Base-by-base conservation (phyloP, 495 filamentous ascomycete species). In the Pseudomonodictys pantanalensis region DNA sequence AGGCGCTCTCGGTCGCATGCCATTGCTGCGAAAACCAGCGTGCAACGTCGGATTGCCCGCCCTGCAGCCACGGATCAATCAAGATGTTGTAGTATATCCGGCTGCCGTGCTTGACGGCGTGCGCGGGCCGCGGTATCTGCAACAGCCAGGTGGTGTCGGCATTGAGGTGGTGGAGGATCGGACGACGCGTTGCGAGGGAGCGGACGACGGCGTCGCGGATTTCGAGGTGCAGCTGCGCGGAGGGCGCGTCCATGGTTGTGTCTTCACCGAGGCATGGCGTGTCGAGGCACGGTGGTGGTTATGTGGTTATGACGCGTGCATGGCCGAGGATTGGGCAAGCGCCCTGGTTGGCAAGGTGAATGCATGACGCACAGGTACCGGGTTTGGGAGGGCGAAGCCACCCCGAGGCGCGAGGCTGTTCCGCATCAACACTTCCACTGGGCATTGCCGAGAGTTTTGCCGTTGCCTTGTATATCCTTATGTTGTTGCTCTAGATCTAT, bases 111-210 rank as follows among this genome's bases (percentile, higher is more conserved):
- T 64, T 43, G 38, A 60, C 44, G 15, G 63, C 67, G 12, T 62
- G 57, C 2, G 65, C 53, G 4, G 79, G 79, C 42, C 74, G 74
- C 1, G 81, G 82, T 6, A 83, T 67, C 52, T 80, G 78, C 20
- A 83, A 62, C 2, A 83, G 70, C 81, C 81, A 84, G 12, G 72
- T 77, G 15, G 81, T 83, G 68, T 84, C 81, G 22, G 78, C 81
- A 56, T 83, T 85, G 10, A 84, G 71, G 58, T 83, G 82, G 15
- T 80, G 78, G 12, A 85, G 69, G 12, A 81, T 60, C 0, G 81
- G 79, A 20, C 78, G 72, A 15, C 68, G 71, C 22, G 41, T 68
- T 52, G 28, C 59, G n/a, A 79, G 63, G n/a, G 72, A 60, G 43
- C 62, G 41, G 24, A 64, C 62, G 7, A 75, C 52, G 43, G 66